These are phyloP conservation scores for Strigomonas culicis DNA, from an alignment of 208 protist genomes.

Conservation along the genomic window DNA sequence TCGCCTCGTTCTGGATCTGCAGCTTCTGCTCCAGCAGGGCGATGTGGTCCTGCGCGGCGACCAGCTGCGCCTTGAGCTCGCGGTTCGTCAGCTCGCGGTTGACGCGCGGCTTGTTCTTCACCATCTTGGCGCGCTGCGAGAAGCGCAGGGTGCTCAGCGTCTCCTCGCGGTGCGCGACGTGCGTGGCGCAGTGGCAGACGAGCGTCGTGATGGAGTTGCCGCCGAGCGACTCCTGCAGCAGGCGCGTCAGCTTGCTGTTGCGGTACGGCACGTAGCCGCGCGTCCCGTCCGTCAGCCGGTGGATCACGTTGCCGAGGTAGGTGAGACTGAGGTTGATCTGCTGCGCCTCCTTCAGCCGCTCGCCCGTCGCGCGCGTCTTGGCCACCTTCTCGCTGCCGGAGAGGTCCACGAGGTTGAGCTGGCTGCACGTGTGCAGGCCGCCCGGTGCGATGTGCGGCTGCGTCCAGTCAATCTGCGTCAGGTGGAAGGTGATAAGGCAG, in stretches of 20 bases:
- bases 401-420: constrained; percentile 80
- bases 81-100: constrained; percentile 39
- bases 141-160: constrained; percentile 64
- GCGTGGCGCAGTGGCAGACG: constrained; percentile 38
- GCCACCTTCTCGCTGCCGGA: constrained; percentile 78
- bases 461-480: constrained; percentile 34
- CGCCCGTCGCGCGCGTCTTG: constrained; percentile 44
- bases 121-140: constrained; percentile 47
- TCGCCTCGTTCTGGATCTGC: constrained; percentile 18
- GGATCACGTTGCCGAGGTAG: constrained; percentile 79
- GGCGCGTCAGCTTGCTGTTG: constrained; percentile 68
- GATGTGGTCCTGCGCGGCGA: constrained; percentile 36
- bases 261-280: constrained; percentile 55
- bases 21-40: constrained; percentile 39
- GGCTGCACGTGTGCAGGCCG: constrained; percentile 20
- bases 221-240: constrained; percentile 63
- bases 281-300: constrained; percentile 56
- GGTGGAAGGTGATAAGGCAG: constrained; percentile 38
- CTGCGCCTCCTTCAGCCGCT: constrained; percentile 45
- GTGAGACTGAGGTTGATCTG: constrained; percentile 88
- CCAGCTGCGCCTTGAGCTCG: constrained; percentile 38
- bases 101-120: constrained; percentile 48
- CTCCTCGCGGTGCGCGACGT: constrained; percentile 30
- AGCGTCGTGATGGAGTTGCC: constrained; percentile 57
- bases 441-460: constrained; percentile 4